A percentile compares a stretch with the other conserved stretches of the same genome.
Evolutionary conservation across 441 rosid species (phyloP).

Genomic region (Bocquillonia castaneifolia): DNA sequence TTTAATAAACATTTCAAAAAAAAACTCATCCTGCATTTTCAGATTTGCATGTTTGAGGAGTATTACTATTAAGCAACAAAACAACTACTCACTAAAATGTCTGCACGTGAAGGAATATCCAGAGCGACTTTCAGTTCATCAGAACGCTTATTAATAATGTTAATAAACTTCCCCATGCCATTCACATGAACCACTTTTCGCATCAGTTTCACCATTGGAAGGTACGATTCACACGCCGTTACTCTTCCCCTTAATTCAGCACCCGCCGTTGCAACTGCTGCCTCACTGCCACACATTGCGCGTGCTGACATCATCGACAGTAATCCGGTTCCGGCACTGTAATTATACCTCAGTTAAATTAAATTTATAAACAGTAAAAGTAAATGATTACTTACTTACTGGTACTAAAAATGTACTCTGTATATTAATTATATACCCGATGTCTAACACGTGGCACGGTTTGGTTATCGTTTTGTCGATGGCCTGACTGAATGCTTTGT

Average conservation of each 20-base stretch:
- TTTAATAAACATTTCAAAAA: too few relatives aligned
- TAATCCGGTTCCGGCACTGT: conserved; percentile 96
- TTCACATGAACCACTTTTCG: conserved; percentile 68
- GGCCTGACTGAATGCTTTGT: conserved; percentile 66
- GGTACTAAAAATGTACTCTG: too few relatives aligned
- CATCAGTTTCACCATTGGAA: conserved; percentile 94
- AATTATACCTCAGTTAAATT: conserved; percentile 17
- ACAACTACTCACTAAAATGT: conserved; percentile 60
- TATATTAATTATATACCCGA: too few relatives aligned
- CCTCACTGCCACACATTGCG: conserved; percentile 46
- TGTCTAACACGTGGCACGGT: conserved; percentile 87
- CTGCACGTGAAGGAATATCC: conserved; percentile 70
- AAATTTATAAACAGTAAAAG: not conserved
- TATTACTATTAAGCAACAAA: too few relatives aligned
- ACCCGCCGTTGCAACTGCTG: not conserved
- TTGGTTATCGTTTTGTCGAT: conserved; percentile 64
- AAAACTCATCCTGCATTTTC: too few relatives aligned
- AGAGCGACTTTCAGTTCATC: conserved; percentile 67
- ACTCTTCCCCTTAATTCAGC: conserved; percentile 36
- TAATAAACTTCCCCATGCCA: conserved; percentile 52
- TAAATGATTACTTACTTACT: too few relatives aligned
- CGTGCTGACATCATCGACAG: conserved; percentile 93
- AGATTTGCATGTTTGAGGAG: too few relatives aligned
- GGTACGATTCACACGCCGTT: conserved; percentile 91
- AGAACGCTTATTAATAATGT: conserved; percentile 68